Conservation (phyloP, 164 flowering plant genomes). For the Tetrastigma voinierianum region DNA sequence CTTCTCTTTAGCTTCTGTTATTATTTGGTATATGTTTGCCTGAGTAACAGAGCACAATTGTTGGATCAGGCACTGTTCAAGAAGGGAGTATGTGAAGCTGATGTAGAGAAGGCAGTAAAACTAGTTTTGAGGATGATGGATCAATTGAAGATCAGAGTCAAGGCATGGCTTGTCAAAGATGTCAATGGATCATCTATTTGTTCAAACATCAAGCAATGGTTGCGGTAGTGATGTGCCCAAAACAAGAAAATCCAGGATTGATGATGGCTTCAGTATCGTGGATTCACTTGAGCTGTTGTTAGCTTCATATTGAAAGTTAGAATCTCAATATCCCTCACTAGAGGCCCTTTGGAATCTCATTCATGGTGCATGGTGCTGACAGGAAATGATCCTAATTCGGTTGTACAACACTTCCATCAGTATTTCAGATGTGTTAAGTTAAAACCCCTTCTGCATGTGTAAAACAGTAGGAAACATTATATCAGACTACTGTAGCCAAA, state of each 20-base stretch:
- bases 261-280: slow-evolving; percentile 94
- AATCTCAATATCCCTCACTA: slow-evolving; percentile 42
- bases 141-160: slow-evolving; percentile 26
- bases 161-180: slow-evolving; percentile 53
- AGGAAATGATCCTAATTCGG: not conserved
- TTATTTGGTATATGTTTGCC: not conserved
- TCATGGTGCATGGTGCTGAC: not conserved
- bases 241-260: slow-evolving; percentile 62
- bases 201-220: slow-evolving; percentile 81
- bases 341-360: slow-evolving; percentile 3
- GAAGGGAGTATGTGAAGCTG: slow-evolving; percentile 61
- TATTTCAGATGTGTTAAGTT: not conserved
- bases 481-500: slow-evolving; percentile 1
- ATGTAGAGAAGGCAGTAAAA: slow-evolving; percentile 61
- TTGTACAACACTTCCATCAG: not conserved
- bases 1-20: not conserved
- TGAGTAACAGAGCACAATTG: slow-evolving; percentile 4
- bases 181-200: slow-evolving; percentile 54
- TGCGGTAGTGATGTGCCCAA: slow-evolving; percentile 48
- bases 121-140: slow-evolving; percentile 55
- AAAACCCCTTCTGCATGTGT: too few species aligned
- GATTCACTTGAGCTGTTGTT: slow-evolving; percentile 70
- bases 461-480: not conserved
- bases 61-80: slow-evolving; percentile 53
- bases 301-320: slow-evolving; percentile 55